phyloP scores from a whole-genome alignment of 2,329 filamentous ascomycete genomes.

The Fusarium gaditjirri region DNA sequence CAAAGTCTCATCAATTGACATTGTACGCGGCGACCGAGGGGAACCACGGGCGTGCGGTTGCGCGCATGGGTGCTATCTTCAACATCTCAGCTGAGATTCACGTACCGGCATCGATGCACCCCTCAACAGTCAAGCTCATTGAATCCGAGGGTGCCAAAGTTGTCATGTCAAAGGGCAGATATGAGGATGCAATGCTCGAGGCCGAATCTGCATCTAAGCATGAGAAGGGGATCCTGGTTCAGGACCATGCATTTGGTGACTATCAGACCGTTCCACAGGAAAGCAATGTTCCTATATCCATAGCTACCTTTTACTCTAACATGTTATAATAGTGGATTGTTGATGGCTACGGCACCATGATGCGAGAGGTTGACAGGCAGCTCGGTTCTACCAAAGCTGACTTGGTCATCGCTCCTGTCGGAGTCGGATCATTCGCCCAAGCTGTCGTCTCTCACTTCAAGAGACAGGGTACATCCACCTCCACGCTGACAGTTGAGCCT shows the following conservation, averaged over 20 bases:
- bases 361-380: constrained; percentile 74
- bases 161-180: constrained; percentile 64
- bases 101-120: constrained; percentile 69
- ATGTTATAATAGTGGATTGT: constrained; percentile 69
- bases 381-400: constrained; percentile 52
- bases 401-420: constrained; percentile 72
- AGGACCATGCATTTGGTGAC: constrained; percentile 74
- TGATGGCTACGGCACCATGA: constrained; percentile 80
- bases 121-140: constrained; percentile 65
- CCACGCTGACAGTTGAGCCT: constrained; percentile 76
- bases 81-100: constrained; percentile 66
- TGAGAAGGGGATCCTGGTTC: constrained; percentile 65
- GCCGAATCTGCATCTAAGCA: constrained; percentile 57
- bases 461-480: constrained; percentile 42
- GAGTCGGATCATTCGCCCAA: constrained; percentile 78
- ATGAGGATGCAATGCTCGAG: constrained; percentile 69
- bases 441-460: constrained; percentile 75
- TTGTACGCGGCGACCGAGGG: constrained; percentile 77
- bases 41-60: constrained; percentile 80
- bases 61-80: constrained; percentile 72
- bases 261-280: constrained; percentile 72
- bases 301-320: not conserved
- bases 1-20: constrained; percentile 47
- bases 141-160: constrained; percentile 71
- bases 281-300: not conserved